Evolutionary conservation across 306 rosid genomes (phyloP), one percentile per base, ranked within the genome.

Genomic region (Calophaca sinica): DNA sequence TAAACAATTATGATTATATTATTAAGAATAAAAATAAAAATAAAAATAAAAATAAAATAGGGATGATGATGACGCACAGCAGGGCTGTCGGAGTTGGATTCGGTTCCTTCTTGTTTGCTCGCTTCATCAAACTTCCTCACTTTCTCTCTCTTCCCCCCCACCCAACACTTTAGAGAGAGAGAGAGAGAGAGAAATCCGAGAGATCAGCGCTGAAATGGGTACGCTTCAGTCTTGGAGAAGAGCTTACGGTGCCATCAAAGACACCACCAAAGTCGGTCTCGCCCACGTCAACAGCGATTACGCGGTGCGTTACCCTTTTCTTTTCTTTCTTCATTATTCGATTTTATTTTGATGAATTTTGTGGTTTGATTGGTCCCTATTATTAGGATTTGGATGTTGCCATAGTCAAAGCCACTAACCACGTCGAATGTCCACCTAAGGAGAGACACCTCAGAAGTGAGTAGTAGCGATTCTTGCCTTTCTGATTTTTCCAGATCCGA

Each of bases 231-330:
- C 96, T 75, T 96, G 99, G 99, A 85, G 99, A 68, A 90, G 87
- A 89, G 99, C 97, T 45, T 96, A 92, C 62, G 99, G 99, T 36
- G 98, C 98, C 66, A 70, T 96, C 82, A 96, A 96, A 74, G 99
- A 96, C 80, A 14, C 86, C 75, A 92, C 99, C 86, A 96, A 90
- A 96, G 99, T 96, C 84, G 99, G 99, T 52, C 98, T 96, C 76
- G 99, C 99, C 66, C 98, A 92, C 77, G 99, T 96, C 96, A 96
- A 96, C 70, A 96, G 99, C 92, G 99, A 96, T 72, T 96, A 89
- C 71, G 99, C 98, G 88, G 79, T 84, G 80, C 26, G 26, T 20
- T 20, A 20, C 26, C 14, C 54, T 33, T 3, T 8, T 20, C 32
- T 14, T 28, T 20, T n/a, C 6, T 51, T 6, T 44, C 59, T 71